phyloP scores from a whole-genome alignment of 1,139 yeast species.

The Scheffersomyces stambukii region DNA sequence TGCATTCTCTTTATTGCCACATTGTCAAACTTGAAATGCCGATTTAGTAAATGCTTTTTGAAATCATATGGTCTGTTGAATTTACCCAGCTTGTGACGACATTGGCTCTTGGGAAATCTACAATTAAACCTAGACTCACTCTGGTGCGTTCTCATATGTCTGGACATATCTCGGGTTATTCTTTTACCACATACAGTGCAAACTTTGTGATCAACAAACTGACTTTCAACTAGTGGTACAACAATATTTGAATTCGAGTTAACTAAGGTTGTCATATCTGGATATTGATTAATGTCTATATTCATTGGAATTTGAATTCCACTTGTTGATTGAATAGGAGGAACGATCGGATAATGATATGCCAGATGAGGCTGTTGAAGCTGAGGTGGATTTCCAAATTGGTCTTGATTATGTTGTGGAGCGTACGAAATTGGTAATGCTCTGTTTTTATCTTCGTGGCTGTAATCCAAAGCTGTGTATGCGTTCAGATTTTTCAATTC shows the following conservation, averaged over 20 bases:
- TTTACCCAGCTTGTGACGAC: constrained; percentile 59
- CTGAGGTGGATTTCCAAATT: not conserved
- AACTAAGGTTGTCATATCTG: constrained; percentile 40
- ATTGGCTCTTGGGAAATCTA: constrained; percentile 49
- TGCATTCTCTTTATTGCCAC: constrained; percentile 45
- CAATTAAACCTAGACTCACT: constrained; percentile 55
- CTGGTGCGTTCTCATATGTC: constrained; percentile 66
- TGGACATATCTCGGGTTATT: constrained; percentile 58
- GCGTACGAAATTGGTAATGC: too few species aligned
- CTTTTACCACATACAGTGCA: constrained; percentile 57
- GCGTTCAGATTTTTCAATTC: too few species aligned
- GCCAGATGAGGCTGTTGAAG: not conserved
- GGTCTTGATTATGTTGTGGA: not conserved
- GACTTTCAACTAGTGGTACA: constrained; percentile 34
- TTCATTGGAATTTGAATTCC: constrained; percentile 5
- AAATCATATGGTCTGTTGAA: constrained; percentile 69
- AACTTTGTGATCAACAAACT: constrained; percentile 25
- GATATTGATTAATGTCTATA: constrained; percentile 19
- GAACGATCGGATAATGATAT: not conserved
- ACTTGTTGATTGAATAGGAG: constrained; percentile 1
- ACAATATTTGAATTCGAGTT: constrained; percentile 32
- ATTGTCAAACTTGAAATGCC: constrained; percentile 56
- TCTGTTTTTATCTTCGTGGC: too few species aligned
- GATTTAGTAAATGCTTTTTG: constrained; percentile 62
- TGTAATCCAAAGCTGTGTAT: too few species aligned